These are phyloP conservation scores for Huntiella abstrusa DNA, from an alignment of 2,329 filamentous ascomycete genomes.

Conservation along the genomic window DNA sequence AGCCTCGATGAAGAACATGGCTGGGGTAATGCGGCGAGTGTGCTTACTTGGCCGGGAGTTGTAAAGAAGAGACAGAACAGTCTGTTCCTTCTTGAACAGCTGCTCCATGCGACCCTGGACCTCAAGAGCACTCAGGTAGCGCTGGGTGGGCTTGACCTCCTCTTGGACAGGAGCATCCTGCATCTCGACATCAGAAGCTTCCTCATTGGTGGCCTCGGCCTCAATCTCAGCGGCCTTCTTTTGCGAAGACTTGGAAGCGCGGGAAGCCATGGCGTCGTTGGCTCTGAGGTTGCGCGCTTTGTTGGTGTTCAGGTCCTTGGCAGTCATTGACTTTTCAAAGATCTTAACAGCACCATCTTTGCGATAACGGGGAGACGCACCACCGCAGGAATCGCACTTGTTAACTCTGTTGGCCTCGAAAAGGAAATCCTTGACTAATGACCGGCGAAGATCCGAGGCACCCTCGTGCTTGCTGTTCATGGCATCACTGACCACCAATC, in stretches of 20 bases:
- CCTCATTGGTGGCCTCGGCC: slow-evolving; percentile 33
- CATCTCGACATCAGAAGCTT: slow-evolving; percentile 32
- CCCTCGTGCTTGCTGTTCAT: slow-evolving; percentile 63
- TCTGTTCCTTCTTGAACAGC: slow-evolving; percentile 73
- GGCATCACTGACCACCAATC: slow-evolving; percentile 33
- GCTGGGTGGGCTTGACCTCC: slow-evolving; percentile 30
- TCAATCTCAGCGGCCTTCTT: slow-evolving; percentile 12
- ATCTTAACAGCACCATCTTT: slow-evolving; percentile 89
- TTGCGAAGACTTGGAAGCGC: slow-evolving; percentile 17
- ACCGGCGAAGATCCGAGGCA: slow-evolving; percentile 55
- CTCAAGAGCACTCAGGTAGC: slow-evolving; percentile 68
- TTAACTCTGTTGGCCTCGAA: slow-evolving; percentile 49
- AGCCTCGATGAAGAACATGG: slow-evolving; percentile 87
- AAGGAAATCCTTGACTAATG: slow-evolving; percentile 66
- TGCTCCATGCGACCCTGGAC: slow-evolving; percentile 60
- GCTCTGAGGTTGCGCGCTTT: slow-evolving; percentile 46
- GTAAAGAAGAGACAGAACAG: slow-evolving; percentile 72
- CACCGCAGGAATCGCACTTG: slow-evolving; percentile 47
- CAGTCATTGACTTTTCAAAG: slow-evolving; percentile 61
- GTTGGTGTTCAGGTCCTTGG: slow-evolving; percentile 65
- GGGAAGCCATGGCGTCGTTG: slow-evolving; percentile 45
- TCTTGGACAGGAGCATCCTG: slow-evolving; percentile 19
- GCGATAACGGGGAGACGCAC: slow-evolving; percentile 63
- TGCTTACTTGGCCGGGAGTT: slow-evolving; percentile 49
- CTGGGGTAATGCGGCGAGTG: slow-evolving; percentile 40